Conservation (phyloP, 768 basidiomycete genomes). For the Boletus sensibilis region DNA sequence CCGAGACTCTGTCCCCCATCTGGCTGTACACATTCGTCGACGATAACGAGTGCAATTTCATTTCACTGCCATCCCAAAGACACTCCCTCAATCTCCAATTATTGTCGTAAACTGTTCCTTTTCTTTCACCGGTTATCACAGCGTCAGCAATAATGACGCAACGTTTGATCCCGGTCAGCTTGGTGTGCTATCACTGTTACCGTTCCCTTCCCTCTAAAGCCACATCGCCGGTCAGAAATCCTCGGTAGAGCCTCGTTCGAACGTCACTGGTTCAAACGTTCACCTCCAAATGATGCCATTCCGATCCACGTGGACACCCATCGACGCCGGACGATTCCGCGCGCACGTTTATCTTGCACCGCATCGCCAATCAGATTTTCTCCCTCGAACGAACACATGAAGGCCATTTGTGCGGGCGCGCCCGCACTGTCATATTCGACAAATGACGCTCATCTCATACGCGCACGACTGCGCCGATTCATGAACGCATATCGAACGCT, state of each 20-base stretch:
- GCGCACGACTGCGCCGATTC: conserved; percentile 15
- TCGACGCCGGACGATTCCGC: conserved; percentile 1
- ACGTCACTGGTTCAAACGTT: no score
- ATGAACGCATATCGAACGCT: conserved; percentile 5
- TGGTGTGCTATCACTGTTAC: not conserved
- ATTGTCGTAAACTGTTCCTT: conserved; percentile 21
- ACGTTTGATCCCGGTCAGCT: conserved; percentile 2
- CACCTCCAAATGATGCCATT: not conserved
- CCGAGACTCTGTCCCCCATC: not conserved
- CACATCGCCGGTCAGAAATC: conserved; percentile 13
- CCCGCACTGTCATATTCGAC: not conserved
- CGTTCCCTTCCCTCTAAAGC: conserved; percentile 11
- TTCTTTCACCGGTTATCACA: conserved; percentile 15
- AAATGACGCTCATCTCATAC: conserved; percentile 20
- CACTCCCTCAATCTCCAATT: conserved; percentile 17
- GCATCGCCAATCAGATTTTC: not conserved
- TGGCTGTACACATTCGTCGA: conserved; percentile 1
- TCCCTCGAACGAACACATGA: not conserved
- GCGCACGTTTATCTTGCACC: not conserved
- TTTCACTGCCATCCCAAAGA: conserved; percentile 3
- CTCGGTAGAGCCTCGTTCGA: not conserved
- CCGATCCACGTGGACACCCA: conserved; percentile 7
- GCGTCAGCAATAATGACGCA: conserved; percentile 6
- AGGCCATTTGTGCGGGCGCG: conserved; percentile 11
- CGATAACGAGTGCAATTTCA: conserved; percentile 12